Base-by-base conservation (phyloP, 768 basidiomycete species). In the Hydnum rufescens region DNA sequence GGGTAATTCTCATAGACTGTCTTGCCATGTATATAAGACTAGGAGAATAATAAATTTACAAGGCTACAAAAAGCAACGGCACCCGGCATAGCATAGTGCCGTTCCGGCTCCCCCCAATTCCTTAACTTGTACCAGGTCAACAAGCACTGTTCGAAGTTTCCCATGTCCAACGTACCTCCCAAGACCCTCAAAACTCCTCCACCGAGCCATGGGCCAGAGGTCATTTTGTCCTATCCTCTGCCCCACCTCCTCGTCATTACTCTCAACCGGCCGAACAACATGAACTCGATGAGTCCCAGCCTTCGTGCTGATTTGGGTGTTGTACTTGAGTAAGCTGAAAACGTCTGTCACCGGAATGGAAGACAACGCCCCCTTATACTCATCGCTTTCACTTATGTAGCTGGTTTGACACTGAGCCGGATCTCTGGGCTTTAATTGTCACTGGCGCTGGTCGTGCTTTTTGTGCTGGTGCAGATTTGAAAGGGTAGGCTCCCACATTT, bases 401-500 rank as follows among this genome's bases (percentile, higher is more conserved):
- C 54, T 86, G 82, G 82, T 85, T 86, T 58, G 80, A 85, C 56
- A 65, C 71, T 1, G 80, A 85, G 51, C 71, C 79, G 16, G 66
- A 67, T 47, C 64, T 86, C n/a, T 87, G 85, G 84, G 80, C 81
- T 5, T 74, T 70, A 32, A 70, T 88, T 58, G 61, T 87, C 47
- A 86, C 83, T 47, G 84, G 83, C 23, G 70, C 73, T 55, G 83
- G 83, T 6, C 73, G 76, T 42, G 60, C 71, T 1, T 88, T 88
- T 64, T 85, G 82, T 58, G 82, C 82, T 16, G 85, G 84, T 16
- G 81, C 80, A 34, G 85, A 87, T 63, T 69, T 87, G 49, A 77
- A 77, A 65, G 74, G 73, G 81, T 82, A 47, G 25, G 61, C 54
- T 76, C 70, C 3, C 29, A 43, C 18, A 23, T 36, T 23, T 54